phyloP scores from a whole-genome alignment of 768 basidiomycete species.

The Sarcodon aspratus region DNA sequence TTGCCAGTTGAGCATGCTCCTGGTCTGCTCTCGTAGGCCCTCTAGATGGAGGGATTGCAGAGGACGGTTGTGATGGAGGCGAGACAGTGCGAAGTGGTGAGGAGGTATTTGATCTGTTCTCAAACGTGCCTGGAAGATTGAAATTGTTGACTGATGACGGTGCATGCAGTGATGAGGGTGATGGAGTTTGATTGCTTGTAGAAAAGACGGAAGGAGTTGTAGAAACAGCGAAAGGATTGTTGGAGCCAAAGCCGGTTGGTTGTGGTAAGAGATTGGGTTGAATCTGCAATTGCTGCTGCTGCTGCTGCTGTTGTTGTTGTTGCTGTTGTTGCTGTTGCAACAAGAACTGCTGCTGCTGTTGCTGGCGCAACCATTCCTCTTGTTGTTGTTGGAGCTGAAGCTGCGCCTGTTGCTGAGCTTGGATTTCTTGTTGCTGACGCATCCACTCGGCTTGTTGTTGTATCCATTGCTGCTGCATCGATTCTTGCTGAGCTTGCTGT shows the following conservation, averaged over 20 bases:
- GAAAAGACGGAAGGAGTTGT: slow-evolving; percentile 18
- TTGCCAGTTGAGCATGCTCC: slow-evolving; percentile 64
- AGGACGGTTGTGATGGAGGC: slow-evolving; percentile 22
- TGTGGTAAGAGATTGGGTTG: slow-evolving; percentile 35
- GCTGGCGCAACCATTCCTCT: slow-evolving; percentile 52
- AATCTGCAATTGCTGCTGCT: slow-evolving; percentile 25
- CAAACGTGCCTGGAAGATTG: slow-evolving; percentile 63
- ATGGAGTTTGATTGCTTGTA: slow-evolving; percentile 18
- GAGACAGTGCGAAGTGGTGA: slow-evolving; percentile 31
- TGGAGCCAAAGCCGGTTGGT: slow-evolving; percentile 79
- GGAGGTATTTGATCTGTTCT: slow-evolving; percentile 21
- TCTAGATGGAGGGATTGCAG: slow-evolving; percentile 8
- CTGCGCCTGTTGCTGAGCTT: slow-evolving; percentile 34
- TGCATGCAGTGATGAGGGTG: slow-evolving; percentile 20
- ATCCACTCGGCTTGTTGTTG: slow-evolving; percentile 26
- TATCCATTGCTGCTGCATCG: slow-evolving; percentile 40
- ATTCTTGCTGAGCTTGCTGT: slow-evolving; percentile 88
- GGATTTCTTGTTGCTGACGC: slow-evolving; percentile 45
- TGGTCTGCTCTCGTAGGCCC: slow-evolving; percentile 45
- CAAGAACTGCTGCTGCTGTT: slow-evolving; percentile 39
- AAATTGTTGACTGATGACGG: slow-evolving; percentile 35
- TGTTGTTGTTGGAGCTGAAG: slow-evolving; percentile 35
- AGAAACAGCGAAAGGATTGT: slow-evolving; percentile 84
- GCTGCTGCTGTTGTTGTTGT: slow-evolving; percentile 33
- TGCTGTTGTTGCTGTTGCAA: slow-evolving; percentile 46